Base-by-base conservation (phyloP, 345 rosid species). In the Reutealis trisperma region DNA sequence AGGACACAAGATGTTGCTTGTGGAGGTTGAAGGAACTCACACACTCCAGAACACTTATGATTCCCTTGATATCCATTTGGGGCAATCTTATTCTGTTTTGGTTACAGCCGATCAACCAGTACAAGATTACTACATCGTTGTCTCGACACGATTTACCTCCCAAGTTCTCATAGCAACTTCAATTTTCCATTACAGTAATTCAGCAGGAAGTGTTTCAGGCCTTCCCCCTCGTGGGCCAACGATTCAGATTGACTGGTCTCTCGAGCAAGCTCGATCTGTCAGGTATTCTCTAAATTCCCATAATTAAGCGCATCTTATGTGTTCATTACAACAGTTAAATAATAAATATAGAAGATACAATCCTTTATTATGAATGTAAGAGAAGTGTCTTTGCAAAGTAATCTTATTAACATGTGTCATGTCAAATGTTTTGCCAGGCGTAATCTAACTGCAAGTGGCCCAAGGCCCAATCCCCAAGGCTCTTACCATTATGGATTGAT, bases 401-500 rank as follows among this genome's bases (percentile, higher is more conserved):
- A 9, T 47, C 8, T 25, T 59, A 3, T 24, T 69, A 41, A 21
- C 71, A 16, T 62, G 11, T 27, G 57, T 44, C 6, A 34, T 42
- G 67, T 14, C 65, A 34, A 8, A 4, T 47, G 18, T 21, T 22
- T 70, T 25, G 24, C 44, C 80, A 81, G 84, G 72, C 67, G 81
- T 14, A 81, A 81, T 70, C 62, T 81, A n/a, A 73, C 73, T 0
- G 84, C 84, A 2, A 81, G 84, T 64, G 84, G 84, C 12, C 84
- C 84, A 30, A 77, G 84, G 70, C 84, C 81, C 6, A 81, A 81
- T 62, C 84, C 84, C 18, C 84, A 81, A 63, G 84, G 84, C 15
- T 81, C 84, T 7, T 81, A 81, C 64, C 84, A 81, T 65, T 81
- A 81, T 71, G 84, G 84, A 55, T 68, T 81, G 81, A 73, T 81